These are phyloP conservation scores for Pelargonium citronellum DNA, from an alignment of 441 rosid genomes.

Conservation along the genomic window DNA sequence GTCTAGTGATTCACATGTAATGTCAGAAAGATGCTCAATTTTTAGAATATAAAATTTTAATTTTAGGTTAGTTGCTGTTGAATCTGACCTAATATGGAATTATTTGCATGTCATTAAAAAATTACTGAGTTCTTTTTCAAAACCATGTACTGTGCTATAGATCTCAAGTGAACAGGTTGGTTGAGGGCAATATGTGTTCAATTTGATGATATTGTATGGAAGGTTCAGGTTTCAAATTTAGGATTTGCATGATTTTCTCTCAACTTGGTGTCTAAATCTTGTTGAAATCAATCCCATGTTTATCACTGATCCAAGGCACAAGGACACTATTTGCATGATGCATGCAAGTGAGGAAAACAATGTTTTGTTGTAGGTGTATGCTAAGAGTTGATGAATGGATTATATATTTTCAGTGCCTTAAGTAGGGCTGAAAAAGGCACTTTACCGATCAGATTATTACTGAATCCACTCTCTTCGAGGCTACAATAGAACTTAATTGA, in stretches of 20 bases:
- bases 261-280: not conserved
- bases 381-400: not conserved
- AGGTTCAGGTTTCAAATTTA: not conserved
- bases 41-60: too few relatives aligned
- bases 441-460: not conserved
- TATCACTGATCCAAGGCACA: not conserved
- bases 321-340: not conserved
- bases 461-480: not conserved
- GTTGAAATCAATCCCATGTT: not conserved
- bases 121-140: too few relatives aligned
- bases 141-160: too few relatives aligned
- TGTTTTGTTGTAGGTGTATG: not conserved
- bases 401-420: not conserved
- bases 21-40: too few relatives aligned
- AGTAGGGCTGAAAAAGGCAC: not conserved
- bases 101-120: too few relatives aligned
- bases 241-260: not conserved
- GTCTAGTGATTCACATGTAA: too few relatives aligned
- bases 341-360: not conserved
- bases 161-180: too few relatives aligned
- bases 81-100: too few relatives aligned
- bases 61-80: too few relatives aligned
- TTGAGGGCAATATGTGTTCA: not conserved
- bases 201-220: not conserved
- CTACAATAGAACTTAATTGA: not conserved